These are phyloP conservation scores for Thuja plicata DNA, from an alignment of 83 land plant species.

Conservation along the genomic window DNA sequence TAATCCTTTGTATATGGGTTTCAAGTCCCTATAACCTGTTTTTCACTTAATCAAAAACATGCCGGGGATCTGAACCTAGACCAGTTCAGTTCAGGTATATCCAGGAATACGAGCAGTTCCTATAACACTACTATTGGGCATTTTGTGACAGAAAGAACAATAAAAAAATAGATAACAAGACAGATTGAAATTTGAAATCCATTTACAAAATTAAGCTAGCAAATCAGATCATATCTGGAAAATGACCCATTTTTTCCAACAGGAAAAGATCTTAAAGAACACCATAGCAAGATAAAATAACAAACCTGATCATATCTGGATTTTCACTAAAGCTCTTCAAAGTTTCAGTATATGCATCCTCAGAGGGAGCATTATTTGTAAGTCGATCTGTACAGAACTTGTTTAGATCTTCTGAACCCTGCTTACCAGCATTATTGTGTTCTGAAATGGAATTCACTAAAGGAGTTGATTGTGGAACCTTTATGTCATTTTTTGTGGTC, in stretches of 20 bases:
- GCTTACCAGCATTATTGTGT: slow-evolving; percentile 17
- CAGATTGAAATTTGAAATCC: not conserved
- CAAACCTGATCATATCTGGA: slow-evolving; percentile 78
- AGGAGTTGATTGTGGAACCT: slow-evolving; percentile 1
- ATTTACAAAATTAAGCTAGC: not conserved
- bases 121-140: not conserved
- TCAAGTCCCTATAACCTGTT: no score
- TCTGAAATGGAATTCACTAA: slow-evolving; percentile 10
- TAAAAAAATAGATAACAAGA: not conserved
- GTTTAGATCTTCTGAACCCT: not conserved
- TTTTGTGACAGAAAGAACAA: not conserved
- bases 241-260: not conserved
- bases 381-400: not conserved
- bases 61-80: no score
- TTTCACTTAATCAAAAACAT: no score
- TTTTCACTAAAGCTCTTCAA: slow-evolving; percentile 53
- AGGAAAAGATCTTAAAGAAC: not conserved
- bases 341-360: slow-evolving; percentile 17
- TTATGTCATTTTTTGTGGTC: slow-evolving; percentile 13
- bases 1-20: no score
- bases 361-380: not conserved
- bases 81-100: no score
- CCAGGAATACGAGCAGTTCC: no score
- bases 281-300: not conserved
- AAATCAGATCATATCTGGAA: not conserved